These are phyloP conservation scores for Puccinia horiana DNA, from an alignment of 1,284 basidiomycete genomes.

Conservation along the genomic window DNA sequence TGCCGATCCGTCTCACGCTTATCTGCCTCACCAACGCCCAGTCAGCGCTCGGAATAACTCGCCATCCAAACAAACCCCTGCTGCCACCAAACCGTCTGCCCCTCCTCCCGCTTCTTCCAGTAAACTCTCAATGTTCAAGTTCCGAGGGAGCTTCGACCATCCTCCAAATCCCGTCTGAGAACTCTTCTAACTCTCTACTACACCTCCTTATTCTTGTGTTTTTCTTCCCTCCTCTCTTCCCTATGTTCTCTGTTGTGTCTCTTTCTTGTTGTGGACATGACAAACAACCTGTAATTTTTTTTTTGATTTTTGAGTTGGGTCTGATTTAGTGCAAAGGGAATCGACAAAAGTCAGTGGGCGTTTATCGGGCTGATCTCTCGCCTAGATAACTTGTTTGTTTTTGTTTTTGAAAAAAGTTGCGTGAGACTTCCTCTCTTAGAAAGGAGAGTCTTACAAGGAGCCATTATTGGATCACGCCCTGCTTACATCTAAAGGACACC, in stretches of 20 bases:
- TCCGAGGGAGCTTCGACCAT: neutral
- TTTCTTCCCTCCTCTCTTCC: neutral
- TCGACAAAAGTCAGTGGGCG: neutral
- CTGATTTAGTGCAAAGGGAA: neutral
- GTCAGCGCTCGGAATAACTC: neutral
- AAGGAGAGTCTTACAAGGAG: too few relatives aligned
- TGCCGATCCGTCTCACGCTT: neutral
- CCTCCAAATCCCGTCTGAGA: neutral
- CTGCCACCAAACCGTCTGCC: neutral
- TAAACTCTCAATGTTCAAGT: slow-evolving; percentile 31
- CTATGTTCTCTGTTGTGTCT: neutral
- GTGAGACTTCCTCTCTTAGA: too few relatives aligned
- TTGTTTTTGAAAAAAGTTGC: too few relatives aligned
- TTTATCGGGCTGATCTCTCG: too few relatives aligned
- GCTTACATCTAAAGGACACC: too few relatives aligned
- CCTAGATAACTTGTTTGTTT: too few relatives aligned
- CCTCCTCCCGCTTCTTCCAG: neutral
- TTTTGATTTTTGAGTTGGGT: neutral
- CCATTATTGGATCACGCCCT: too few relatives aligned
- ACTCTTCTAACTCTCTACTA: too few relatives aligned
- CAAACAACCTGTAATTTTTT: neutral
- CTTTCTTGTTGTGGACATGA: neutral
- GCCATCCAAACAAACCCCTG: neutral
- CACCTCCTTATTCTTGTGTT: neutral
- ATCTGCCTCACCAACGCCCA: neutral